Base-by-base conservation (phyloP, 2,329 filamentous ascomycete species). In the Ophiostoma australiae region DNA sequence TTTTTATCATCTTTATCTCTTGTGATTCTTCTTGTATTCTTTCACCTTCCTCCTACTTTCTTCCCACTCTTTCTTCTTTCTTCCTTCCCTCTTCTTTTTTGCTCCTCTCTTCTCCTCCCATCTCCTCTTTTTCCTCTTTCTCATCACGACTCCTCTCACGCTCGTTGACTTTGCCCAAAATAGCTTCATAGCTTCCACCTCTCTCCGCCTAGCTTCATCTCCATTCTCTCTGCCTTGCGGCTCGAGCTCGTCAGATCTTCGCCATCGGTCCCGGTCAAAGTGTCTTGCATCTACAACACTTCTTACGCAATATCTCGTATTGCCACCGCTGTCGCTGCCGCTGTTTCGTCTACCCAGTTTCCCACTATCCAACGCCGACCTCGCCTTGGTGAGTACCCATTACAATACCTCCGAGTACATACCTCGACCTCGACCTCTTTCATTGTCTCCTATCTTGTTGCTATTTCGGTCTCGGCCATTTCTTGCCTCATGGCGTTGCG, bases 271-370 rank as follows among this genome's bases (percentile, higher is more conserved):
- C 52, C 23, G 23, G 13, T 58, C 3, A 58, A 58, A 58, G 58
- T 63, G 31, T 63, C 61, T 65, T 39, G 61, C 61, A 39, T 63
- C 61, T 66, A 66, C 63, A 35, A 66, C 63, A 41, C 63, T 15
- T 23, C 63, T 39, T 39, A 39, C 63, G 63, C 63, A 35, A 37
- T 35, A 66, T 39, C 35, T 39, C 63, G 63, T 39, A 31, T 66
- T 39, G 33, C 33, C n/a, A 5, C 7, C 20, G 44, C 7, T n/a
- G 17, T 48, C 33, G 15, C 27, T 33, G 13, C 20, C 31, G 33
- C 61, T 35, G 31, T 65, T 65, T 65, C 61, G 61, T 3, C 15
- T 65, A 31, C 20, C 63, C 63, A 39, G 35, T 20, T 66, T 66
- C 17, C 35, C 17, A 31, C 27, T 65, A 31, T 65, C 23, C n/a